These are phyloP conservation scores for Paraphaeosphaeria minitans DNA, from an alignment of 2,329 filamentous ascomycete genomes.

Conservation along the genomic window DNA sequence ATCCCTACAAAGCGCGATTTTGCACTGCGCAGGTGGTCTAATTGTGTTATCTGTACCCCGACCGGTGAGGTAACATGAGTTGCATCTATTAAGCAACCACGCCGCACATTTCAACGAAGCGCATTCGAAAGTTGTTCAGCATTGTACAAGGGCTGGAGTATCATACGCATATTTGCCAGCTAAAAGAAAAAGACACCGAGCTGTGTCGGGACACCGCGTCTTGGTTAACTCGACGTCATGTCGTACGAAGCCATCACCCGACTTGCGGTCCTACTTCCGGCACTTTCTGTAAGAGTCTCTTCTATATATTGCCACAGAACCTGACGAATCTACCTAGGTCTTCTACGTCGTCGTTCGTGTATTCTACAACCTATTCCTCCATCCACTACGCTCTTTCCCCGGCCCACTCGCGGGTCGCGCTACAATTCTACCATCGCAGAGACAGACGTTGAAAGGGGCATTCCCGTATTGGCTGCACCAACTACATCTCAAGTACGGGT, in stretches of 20 bases:
- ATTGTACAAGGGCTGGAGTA: too few species aligned
- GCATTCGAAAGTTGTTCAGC: background rate
- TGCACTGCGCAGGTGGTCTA: background rate
- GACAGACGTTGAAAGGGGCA: constrained; percentile 23
- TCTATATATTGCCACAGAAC: too few species aligned
- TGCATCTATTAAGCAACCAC: too few species aligned
- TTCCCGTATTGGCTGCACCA: constrained; percentile 22
- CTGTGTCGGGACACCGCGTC: background rate
- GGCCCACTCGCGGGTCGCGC: constrained; percentile 43
- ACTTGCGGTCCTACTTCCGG: background rate
- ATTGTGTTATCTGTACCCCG: background rate
- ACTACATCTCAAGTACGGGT: constrained; percentile 47
- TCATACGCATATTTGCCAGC: background rate
- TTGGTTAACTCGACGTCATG: background rate
- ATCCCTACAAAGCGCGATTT: background rate
- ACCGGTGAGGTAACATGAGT: too few species aligned
- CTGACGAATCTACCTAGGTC: constrained; percentile 4
- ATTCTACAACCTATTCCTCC: constrained; percentile 47
- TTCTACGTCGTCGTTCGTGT: constrained; percentile 10
- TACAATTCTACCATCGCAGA: constrained; percentile 30
- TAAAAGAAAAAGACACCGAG: background rate
- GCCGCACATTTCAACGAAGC: too few species aligned
- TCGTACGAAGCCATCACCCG: background rate
- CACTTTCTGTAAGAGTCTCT: constrained; percentile 1
- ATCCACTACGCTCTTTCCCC: constrained; percentile 48